A percentile compares a stretch with the other conserved stretches of the same genome.
Evolutionary conservation across 768 basidiomycete species (phyloP).

Genomic region (Mycena leptocephala): DNA sequence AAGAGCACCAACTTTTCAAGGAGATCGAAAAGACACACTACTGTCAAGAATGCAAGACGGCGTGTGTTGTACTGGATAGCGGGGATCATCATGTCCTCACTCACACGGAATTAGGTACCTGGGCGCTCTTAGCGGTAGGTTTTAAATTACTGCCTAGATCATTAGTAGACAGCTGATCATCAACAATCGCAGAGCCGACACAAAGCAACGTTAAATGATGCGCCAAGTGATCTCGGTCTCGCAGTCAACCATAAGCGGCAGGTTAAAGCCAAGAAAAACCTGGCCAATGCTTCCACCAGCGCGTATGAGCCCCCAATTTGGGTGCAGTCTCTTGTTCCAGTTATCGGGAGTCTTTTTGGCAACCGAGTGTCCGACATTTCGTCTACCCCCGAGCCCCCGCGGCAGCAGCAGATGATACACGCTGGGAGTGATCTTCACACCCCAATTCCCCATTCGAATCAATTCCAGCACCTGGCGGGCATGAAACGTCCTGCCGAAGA

Average conservation of each 20-base stretch:
- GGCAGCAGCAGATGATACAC: background rate
- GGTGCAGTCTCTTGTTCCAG: background rate
- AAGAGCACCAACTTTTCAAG: background rate
- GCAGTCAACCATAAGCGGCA: background rate
- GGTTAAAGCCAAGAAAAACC: background rate
- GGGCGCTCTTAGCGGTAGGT: constrained; percentile 2
- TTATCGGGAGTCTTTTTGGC: background rate
- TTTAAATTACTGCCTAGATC: background rate
- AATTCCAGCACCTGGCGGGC: background rate
- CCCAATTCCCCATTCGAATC: background rate
- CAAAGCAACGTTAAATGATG: background rate
- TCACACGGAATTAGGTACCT: background rate
- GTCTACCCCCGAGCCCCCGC: background rate
- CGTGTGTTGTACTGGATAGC: background rate
- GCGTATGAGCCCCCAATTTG: background rate
- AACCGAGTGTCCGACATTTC: background rate
- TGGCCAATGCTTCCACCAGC: background rate
- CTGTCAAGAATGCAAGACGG: background rate
- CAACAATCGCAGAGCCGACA: background rate
- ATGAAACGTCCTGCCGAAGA: background rate
- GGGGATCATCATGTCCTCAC: constrained; percentile 1
- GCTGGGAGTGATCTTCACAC: background rate
- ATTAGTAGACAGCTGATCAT: background rate
- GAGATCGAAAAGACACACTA: background rate
- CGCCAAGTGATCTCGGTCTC: background rate